These are phyloP conservation scores for Chlamydomonas applanata DNA, from an alignment of 139 green algal genomes.

Conservation along the genomic window DNA sequence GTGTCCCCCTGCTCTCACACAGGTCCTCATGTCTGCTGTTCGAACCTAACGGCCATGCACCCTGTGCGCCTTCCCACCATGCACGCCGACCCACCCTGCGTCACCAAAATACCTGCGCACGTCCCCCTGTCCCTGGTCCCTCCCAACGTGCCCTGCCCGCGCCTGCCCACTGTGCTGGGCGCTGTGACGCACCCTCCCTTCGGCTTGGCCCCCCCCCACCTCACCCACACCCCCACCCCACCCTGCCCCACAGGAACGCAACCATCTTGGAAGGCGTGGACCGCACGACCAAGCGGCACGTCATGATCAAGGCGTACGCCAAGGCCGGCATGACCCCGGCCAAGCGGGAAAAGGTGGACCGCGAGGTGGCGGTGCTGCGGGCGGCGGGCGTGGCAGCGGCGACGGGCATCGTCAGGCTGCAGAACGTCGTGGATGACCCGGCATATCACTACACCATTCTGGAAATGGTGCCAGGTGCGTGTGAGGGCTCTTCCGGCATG, in stretches of 20 bases:
- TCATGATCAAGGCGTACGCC: constrained; percentile 23
- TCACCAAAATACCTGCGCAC: no score
- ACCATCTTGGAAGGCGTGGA: constrained; percentile 23
- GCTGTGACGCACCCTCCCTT: no score
- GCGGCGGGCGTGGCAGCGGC: neutral
- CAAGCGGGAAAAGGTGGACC: constrained; percentile 14
- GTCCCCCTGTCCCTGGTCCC: no score
- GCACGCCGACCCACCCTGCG: no score
- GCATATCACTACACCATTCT: constrained; percentile 19
- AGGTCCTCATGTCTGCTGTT: no score
- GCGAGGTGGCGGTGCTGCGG: constrained; percentile 10
- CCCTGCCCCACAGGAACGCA: constrained; percentile 1
- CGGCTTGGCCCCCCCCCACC: no score
- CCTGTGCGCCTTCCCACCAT: no score
- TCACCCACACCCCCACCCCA: neutral
- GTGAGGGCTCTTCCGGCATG: no score
- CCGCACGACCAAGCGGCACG: neutral
- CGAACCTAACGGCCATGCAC: no score
- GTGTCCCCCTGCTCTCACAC: no score
- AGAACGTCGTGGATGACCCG: constrained; percentile 22
- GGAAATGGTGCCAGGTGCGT: constrained; percentile 10
- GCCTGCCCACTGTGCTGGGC: no score
- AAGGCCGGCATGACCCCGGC: neutral
- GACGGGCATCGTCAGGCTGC: constrained; percentile 22
- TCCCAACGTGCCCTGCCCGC: no score